Conservation (phyloP, 2,329 filamentous ascomycete genomes). For the Fusarium clavum region DNA sequence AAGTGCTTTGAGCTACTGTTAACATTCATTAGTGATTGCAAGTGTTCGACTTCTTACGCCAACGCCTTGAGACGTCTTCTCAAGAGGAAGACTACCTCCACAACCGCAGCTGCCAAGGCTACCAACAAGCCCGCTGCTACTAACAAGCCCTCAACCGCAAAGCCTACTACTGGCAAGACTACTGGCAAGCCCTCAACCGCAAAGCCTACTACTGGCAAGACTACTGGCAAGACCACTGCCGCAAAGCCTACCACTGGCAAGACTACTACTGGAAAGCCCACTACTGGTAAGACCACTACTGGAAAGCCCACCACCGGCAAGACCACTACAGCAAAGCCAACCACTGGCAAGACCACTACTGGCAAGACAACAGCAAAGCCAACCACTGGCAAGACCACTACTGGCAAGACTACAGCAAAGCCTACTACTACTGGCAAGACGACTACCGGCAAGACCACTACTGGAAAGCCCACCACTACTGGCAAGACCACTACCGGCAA, state of each 20-base stretch:
- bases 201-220: neutral
- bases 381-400: neutral
- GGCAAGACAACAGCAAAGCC: neutral
- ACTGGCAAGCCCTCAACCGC: neutral
- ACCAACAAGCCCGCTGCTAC: neutral
- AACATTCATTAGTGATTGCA: slow-evolving; percentile 6
- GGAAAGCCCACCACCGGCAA: too few species aligned
- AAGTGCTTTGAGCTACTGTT: neutral
- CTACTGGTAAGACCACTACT: too few species aligned
- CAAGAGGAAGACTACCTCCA: neutral
- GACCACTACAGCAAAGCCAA: neutral
- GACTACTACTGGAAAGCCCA: neutral
- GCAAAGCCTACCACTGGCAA: too few species aligned
- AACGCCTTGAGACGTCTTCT: neutral
- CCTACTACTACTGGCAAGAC: neutral
- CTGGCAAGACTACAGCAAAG: neutral
- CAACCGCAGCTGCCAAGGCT: neutral
- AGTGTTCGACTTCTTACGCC: neutral
- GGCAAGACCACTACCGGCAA: neutral
- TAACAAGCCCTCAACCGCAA: neutral
- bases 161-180: neutral
- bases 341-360: neutral
- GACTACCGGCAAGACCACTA: neutral
- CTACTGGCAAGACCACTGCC: too few species aligned
- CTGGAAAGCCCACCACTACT: too few species aligned